Evolutionary conservation across 805 yeast genomes (phyloP).

Genomic region (Yamadazyma nakazawae): DNA sequence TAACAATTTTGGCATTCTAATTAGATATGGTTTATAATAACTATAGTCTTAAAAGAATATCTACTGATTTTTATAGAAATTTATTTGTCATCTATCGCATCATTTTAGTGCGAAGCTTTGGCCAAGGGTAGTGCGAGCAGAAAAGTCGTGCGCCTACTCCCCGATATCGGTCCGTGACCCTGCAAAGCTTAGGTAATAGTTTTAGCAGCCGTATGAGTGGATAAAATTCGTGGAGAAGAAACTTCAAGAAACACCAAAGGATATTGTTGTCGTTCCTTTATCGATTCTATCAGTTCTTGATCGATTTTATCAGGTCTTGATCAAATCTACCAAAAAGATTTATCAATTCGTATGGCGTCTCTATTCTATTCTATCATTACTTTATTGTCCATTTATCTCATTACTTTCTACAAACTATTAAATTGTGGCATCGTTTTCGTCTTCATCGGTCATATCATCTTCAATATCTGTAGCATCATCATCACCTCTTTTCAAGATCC

Average conservation of each 20-base stretch:
- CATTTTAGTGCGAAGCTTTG: not conserved
- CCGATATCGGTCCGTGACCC: slow-evolving; percentile 6
- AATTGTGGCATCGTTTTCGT: slow-evolving; percentile 5
- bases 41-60: not conserved
- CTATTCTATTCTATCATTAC: too few relatives aligned
- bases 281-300: too few relatives aligned
- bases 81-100: slow-evolving; percentile 8
- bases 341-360: too few relatives aligned
- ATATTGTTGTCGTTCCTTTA: too few relatives aligned
- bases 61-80: not conserved
- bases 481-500: slow-evolving; percentile 17
- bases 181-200: not conserved
- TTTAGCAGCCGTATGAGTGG: slow-evolving; percentile 1
- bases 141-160: not conserved
- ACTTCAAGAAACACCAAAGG: too few relatives aligned
- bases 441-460: slow-evolving; percentile 26
- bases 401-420: not conserved
- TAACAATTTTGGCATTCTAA: slow-evolving; percentile 10
- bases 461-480: slow-evolving; percentile 39
- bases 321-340: too few relatives aligned
- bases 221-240: not conserved
- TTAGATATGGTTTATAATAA: too few relatives aligned
- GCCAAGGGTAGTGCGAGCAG: not conserved
- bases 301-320: too few relatives aligned
- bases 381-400: not conserved